These are phyloP conservation scores for Lizanozyma gosingica DNA, from an alignment of 1,139 yeast species.

Conservation along the genomic window DNA sequence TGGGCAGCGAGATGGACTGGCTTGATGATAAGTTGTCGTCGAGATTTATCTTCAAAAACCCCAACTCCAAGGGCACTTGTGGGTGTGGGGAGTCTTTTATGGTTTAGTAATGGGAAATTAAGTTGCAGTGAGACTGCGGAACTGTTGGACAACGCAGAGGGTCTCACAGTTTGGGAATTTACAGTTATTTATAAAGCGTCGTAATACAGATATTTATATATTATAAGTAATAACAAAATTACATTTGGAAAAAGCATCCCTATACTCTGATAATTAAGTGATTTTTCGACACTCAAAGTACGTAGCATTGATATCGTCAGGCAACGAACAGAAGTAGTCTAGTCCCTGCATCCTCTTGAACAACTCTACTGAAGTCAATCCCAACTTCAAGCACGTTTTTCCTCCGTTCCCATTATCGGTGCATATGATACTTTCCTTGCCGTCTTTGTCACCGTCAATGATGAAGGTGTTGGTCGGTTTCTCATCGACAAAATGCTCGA, in stretches of 20 bases:
- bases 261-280: too few species aligned
- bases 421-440: slow-evolving; percentile 34
- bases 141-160: too few species aligned
- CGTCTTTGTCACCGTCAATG: slow-evolving; percentile 37
- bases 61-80: slow-evolving; percentile 94
- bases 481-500: slow-evolving; percentile 12
- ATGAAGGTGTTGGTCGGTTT: slow-evolving; percentile 29
- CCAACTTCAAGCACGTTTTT: slow-evolving; percentile 36
- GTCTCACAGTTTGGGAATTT: neutral
- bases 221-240: neutral
- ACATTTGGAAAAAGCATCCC: slow-evolving; percentile 1
- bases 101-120: slow-evolving; percentile 67
- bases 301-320: slow-evolving; percentile 38
- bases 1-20: slow-evolving; percentile 99
- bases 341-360: slow-evolving; percentile 39
- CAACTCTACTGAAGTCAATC: slow-evolving; percentile 27
- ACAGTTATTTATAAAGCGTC: slow-evolving; percentile 1
- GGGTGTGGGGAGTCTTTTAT: slow-evolving; percentile 98
- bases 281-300: slow-evolving; percentile 42
- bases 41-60: slow-evolving; percentile 85
- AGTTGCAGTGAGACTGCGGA: neutral
- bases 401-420: slow-evolving; percentile 32
- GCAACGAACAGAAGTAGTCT: slow-evolving; percentile 38
- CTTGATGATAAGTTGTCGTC: slow-evolving; percentile 84
- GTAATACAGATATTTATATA: neutral